Evolutionary conservation across 495 filamentous ascomycete species (phyloP).

Genomic region (Entonaema liquescens): DNA sequence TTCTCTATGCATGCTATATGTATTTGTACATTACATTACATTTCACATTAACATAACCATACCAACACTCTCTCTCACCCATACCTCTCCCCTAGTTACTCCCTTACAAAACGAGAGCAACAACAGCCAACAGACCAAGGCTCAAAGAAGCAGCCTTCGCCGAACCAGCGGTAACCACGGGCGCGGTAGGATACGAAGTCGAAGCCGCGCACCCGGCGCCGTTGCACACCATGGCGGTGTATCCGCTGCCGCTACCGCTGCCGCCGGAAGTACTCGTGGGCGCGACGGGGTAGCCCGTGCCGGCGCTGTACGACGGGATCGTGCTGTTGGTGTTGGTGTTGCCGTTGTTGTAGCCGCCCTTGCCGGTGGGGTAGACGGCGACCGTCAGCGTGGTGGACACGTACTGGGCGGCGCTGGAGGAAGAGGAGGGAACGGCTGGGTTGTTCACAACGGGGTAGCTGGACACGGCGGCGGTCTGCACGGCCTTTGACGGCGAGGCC

Average conservation of each 20-base stretch:
- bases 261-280: constrained; percentile 12
- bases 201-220: constrained; percentile 6
- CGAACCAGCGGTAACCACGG: constrained; percentile 24
- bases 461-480: constrained; percentile 15
- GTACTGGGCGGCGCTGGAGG: neutral
- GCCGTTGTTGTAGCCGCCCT: neutral
- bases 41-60: neutral
- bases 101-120: constrained; percentile 24
- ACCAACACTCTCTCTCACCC: neutral
- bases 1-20: neutral
- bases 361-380: constrained; percentile 14
- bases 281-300: constrained; percentile 26
- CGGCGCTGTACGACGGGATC: constrained; percentile 14
- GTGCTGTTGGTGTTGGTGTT: constrained; percentile 19
- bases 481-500: constrained; percentile 20
- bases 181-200: constrained; percentile 21
- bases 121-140: constrained; percentile 30
- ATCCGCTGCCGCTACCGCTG: constrained; percentile 1
- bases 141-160: constrained; percentile 27
- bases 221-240: constrained; percentile 18
- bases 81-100: neutral
- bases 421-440: neutral
- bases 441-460: constrained; percentile 15
- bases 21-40: neutral
- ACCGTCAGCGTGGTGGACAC: constrained; percentile 6